Evolutionary conservation across 768 basidiomycete species (phyloP).

Genomic region (Royoungia palumana): DNA sequence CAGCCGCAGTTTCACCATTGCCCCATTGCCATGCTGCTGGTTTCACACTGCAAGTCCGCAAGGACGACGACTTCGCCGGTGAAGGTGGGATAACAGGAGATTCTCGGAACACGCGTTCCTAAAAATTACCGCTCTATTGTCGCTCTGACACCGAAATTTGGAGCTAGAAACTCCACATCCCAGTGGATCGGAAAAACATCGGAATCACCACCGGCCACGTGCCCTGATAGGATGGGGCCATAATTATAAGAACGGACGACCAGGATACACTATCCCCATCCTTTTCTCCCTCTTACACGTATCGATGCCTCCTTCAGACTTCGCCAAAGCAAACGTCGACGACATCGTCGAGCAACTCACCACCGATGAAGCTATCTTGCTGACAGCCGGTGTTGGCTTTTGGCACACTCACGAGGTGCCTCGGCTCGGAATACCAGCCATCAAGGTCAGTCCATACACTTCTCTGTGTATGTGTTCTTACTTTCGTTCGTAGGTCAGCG

Average conservation of each 20-base stretch:
- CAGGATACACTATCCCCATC: background rate
- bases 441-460: slow-evolving; percentile 44
- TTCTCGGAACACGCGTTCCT: no score
- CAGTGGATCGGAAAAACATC: no score
- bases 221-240: background rate
- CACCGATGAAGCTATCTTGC: slow-evolving; percentile 67
- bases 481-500: slow-evolving; percentile 50
- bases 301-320: slow-evolving; percentile 64
- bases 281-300: slow-evolving; percentile 7
- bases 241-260: slow-evolving; percentile 5
- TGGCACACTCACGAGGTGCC: slow-evolving; percentile 71
- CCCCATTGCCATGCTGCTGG: no score
- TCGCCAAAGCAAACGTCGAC: slow-evolving; percentile 59
- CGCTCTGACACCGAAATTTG: no score
- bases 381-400: slow-evolving; percentile 73
- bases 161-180: no score
- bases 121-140: no score
- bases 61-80: no score
- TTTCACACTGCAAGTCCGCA: no score
- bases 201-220: no score
- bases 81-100: no score
- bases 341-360: slow-evolving; percentile 64
- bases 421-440: slow-evolving; percentile 63
- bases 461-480: slow-evolving; percentile 14
- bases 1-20: no score